Evolutionary conservation across 129 eudicot genomes (phyloP).

Genomic region (Artemisia argyi): DNA sequence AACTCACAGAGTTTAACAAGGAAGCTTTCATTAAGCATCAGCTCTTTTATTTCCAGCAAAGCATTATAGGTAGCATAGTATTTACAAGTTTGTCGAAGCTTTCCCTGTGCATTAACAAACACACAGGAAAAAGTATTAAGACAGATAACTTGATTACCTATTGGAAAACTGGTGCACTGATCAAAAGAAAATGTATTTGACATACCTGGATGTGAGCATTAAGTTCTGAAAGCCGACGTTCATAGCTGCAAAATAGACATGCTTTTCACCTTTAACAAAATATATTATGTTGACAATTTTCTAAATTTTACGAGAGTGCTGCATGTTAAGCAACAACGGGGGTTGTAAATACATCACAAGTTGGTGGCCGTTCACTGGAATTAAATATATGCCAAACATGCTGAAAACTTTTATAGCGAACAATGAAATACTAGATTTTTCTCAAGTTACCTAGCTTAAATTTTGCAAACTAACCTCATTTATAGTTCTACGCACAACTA

Average conservation of each 20-base stretch:
- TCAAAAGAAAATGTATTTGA: not conserved
- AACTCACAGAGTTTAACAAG: conserved; percentile 67
- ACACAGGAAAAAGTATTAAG: not conserved
- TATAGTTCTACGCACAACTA: too few species aligned
- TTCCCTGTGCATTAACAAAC: conserved; percentile 46
- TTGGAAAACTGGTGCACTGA: not conserved
- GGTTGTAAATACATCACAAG: too few species aligned
- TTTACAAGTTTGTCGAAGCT: conserved; percentile 67
- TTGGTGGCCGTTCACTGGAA: too few species aligned
- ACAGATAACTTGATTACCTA: not conserved
- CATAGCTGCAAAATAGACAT: conserved; percentile 52
- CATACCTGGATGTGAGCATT: conserved; percentile 67
- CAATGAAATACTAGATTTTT: conserved; percentile 2
- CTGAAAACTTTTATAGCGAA: not conserved
- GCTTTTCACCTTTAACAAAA: conserved; percentile 1
- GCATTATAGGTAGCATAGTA: conserved; percentile 71
- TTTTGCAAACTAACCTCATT: too few species aligned
- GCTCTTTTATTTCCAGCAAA: conserved; percentile 73
- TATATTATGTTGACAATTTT: conserved; percentile 4
- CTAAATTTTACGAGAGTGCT: not conserved
- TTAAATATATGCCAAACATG: too few species aligned
- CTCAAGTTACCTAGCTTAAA: not conserved
- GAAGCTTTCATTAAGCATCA: conserved; percentile 90
- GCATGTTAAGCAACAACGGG: not conserved
- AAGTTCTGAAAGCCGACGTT: conserved; percentile 76